Conservation (phyloP, 257 asterid genomes). For the Fraxinus cuspidata region DNA sequence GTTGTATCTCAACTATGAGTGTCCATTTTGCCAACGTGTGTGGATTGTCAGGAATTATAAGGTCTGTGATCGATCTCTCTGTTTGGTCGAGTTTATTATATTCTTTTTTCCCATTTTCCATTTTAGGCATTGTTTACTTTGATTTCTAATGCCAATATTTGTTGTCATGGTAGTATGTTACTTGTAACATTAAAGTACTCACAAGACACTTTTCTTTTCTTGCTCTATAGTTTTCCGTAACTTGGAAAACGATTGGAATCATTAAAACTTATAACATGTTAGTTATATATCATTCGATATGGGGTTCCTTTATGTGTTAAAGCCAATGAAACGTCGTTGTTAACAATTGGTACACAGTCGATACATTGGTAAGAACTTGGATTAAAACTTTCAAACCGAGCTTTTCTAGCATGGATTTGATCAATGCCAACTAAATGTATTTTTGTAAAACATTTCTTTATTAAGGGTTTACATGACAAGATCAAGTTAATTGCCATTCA, state of each 20-base stretch:
- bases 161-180: not conserved
- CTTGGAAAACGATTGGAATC: too few relatives aligned
- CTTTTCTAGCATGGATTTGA: conserved; percentile 34
- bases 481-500: conserved; percentile 56
- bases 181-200: too few relatives aligned
- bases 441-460: not conserved
- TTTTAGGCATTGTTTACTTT: not conserved
- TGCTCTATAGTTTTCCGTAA: too few relatives aligned
- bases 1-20: not conserved
- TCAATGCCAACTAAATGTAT: not conserved
- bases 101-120: not conserved
- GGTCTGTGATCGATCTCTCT: not conserved
- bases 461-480: conserved; percentile 56
- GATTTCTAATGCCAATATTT: not conserved
- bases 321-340: not conserved
- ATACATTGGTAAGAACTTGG: not conserved
- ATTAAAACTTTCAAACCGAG: not conserved
- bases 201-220: too few relatives aligned
- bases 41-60: not conserved
- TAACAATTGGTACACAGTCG: not conserved
- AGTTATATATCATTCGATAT: not conserved
- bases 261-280: not conserved
- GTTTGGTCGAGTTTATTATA: too few relatives aligned
- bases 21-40: not conserved
- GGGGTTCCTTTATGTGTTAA: not conserved